Evolutionary conservation across 495 filamentous ascomycete species (phyloP), one percentile per base, ranked within the genome.

Genomic region (Penicillium antarcticum): DNA sequence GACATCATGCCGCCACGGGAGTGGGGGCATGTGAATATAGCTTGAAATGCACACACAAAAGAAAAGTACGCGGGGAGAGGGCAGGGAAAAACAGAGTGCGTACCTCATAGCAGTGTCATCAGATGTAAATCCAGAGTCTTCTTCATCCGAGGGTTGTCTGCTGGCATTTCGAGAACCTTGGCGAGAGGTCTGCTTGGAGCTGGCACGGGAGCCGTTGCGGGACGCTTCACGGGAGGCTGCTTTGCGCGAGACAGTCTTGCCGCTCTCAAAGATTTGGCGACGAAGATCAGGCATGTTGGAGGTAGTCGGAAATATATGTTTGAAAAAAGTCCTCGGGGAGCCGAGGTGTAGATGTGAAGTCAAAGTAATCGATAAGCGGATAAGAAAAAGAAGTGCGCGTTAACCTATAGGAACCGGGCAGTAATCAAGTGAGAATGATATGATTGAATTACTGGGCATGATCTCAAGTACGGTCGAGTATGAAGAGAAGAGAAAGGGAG

Each of bases 221-320:
- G 89, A 88, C 10, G 82, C 82, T 40, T 83, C 79, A 42, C 82
- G 79, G 12, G 87, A 88, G 42, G 83, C 85, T 6, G 91, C 91
- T 72, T 96, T 96, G 63, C 87, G 84, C 32, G 94, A 97, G 42
- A 94, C 78, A 32, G 92, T 98, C 76, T 98, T 98, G 65, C 85
- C 84, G 72, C 86, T 88, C 75, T 92, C 88, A 10, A 76, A 60
- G 31, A 88, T 90, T 66, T 88, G 88, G 63, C 92, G 85, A 60
- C 89, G 82, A 46, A 97, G 80, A 60, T 77, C 74, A 17, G 71
- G 73, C 73, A 76, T 76, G 48, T 13, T 68, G 51, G 43, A 18
- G 23, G 51, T 19, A 32, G 29, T 9, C 23, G 57, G 47, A 49
- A 46, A 42, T 51, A 53, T 18, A 45, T 29, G 21, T 45, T 53